Evolutionary conservation across 345 rosid species (phyloP).

Genomic region (Dipteronia sinensis): DNA sequence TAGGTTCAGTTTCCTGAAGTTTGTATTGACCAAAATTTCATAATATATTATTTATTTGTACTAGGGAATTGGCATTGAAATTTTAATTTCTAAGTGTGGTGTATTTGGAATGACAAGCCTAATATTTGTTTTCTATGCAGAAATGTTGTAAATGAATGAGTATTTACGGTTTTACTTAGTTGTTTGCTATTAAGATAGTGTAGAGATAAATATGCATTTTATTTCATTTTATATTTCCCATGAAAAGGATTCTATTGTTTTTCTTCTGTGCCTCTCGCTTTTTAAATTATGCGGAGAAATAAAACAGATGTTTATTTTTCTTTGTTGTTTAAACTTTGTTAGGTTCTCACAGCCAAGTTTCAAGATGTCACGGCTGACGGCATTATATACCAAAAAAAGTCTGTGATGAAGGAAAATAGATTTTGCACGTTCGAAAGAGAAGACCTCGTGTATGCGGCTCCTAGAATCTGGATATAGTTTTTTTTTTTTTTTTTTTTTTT

Average conservation of each 20-base stretch:
- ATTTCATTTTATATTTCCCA: neutral
- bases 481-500: too few relatives aligned
- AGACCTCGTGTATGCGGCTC: too few relatives aligned
- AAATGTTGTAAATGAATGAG: neutral
- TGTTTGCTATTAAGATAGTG: neutral
- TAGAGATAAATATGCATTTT: neutral
- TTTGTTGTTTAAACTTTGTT: too few relatives aligned
- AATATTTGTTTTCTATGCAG: neutral
- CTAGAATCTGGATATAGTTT: too few relatives aligned
- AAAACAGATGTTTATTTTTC: neutral
- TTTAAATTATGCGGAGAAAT: neutral
- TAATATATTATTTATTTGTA: neutral
- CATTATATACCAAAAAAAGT: too few relatives aligned
- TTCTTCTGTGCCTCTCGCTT: neutral
- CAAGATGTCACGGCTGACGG: too few relatives aligned
- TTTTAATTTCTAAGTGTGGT: too few relatives aligned
- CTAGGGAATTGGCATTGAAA: neutral
- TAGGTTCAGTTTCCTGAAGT: conserved; percentile 25
- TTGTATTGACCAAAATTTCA: neutral
- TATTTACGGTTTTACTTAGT: neutral
- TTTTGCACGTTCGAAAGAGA: too few relatives aligned
- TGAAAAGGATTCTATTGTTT: neutral
- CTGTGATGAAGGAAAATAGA: too few relatives aligned
- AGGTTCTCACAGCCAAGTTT: too few relatives aligned
- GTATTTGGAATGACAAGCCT: neutral